A percentile compares a stretch with the other conserved stretches of the same genome.
Conservation (phyloP, 495 filamentous ascomycete genomes). For the Elaphomyces granulatus region DNA sequence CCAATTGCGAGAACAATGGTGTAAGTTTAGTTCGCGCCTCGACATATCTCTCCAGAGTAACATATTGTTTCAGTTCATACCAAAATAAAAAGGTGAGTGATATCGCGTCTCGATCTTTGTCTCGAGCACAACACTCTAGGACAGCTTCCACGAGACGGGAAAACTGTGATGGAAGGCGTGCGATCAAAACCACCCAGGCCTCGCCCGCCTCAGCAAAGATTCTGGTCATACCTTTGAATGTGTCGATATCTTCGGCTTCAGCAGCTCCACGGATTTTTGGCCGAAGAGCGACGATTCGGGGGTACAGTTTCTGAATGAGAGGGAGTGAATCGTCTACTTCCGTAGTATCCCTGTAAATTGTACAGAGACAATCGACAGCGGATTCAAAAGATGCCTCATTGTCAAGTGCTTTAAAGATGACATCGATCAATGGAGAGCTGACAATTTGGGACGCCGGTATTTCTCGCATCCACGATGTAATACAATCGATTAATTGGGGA, state of each 20-base stretch:
- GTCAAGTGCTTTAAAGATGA: conserved; percentile 62
- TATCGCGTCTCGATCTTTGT: conserved; percentile 79
- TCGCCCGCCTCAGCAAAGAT: conserved; percentile 91
- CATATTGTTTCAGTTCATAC: conserved; percentile 96
- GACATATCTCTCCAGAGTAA: conserved; percentile 79
- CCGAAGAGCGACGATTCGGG: conserved; percentile 60
- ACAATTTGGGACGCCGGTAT: conserved; percentile 72
- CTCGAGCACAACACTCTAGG: conserved; percentile 74
- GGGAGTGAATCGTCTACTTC: conserved; percentile 75
- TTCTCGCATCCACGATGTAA: conserved; percentile 91
- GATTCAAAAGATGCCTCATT: conserved; percentile 66
- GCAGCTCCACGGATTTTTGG: conserved; percentile 66
- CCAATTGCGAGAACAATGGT: conserved; percentile 71
- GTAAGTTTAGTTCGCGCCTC: conserved; percentile 58
- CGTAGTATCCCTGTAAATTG: conserved; percentile 79
- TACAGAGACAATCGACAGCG: conserved; percentile 86
- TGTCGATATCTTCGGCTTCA: conserved; percentile 70
- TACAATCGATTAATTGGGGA: conserved; percentile 83
- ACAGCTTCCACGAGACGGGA: conserved; percentile 77
- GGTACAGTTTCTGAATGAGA: conserved; percentile 73
- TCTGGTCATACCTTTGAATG: conserved; percentile 72
- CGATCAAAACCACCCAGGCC: conserved; percentile 82
- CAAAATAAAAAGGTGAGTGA: conserved; percentile 90
- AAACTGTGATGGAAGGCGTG: conserved; percentile 67
- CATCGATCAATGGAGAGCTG: conserved; percentile 68